Evolutionary conservation across 352 stramenopile genomes (phyloP).

Genomic region (Pythium rhizo-oryzae): DNA sequence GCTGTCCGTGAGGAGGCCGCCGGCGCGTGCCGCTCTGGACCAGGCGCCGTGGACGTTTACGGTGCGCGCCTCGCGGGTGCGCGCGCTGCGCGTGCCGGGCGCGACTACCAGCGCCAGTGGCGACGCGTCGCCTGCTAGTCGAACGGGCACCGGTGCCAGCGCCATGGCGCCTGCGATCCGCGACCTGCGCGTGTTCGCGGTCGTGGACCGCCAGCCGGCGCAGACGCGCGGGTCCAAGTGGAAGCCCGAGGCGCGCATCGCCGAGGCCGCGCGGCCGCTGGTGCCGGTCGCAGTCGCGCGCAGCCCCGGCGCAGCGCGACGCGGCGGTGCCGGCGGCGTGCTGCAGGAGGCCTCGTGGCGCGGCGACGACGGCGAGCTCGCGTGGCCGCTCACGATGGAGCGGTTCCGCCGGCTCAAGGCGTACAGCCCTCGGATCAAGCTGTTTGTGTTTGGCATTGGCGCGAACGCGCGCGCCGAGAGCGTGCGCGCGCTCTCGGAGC

Average conservation of each 20-base stretch:
- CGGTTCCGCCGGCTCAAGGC: conserved; percentile 69
- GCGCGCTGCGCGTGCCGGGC: conserved; percentile 50
- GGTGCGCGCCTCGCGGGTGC: conserved; percentile 43
- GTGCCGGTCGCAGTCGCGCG: not conserved
- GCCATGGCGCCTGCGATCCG: conserved; percentile 30
- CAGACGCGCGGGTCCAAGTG: conserved; percentile 56
- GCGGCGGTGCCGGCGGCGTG: conserved; percentile 37
- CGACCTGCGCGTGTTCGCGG: conserved; percentile 61
- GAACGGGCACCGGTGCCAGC: no score
- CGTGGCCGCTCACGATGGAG: conserved; percentile 64
- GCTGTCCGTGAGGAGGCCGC: not conserved
- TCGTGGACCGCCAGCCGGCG: conserved; percentile 50
- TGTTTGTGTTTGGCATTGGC: conserved; percentile 70
- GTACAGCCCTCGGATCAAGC: conserved; percentile 63
- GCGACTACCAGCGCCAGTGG: not conserved
- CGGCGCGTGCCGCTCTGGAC: conserved; percentile 31
- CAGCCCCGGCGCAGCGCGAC: not conserved
- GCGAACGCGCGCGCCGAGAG: conserved; percentile 27
- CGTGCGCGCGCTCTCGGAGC: conserved; percentile 21
- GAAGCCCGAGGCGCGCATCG: conserved; percentile 43
- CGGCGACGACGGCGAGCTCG: conserved; percentile 47
- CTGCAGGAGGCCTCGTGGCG: conserved; percentile 62
- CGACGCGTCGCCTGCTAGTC: not conserved
- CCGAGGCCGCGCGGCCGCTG: not conserved
- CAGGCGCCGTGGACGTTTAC: conserved; percentile 52